Base-by-base conservation (phyloP, 78 protist species). In the Creolimax fragrantissima region DNA sequence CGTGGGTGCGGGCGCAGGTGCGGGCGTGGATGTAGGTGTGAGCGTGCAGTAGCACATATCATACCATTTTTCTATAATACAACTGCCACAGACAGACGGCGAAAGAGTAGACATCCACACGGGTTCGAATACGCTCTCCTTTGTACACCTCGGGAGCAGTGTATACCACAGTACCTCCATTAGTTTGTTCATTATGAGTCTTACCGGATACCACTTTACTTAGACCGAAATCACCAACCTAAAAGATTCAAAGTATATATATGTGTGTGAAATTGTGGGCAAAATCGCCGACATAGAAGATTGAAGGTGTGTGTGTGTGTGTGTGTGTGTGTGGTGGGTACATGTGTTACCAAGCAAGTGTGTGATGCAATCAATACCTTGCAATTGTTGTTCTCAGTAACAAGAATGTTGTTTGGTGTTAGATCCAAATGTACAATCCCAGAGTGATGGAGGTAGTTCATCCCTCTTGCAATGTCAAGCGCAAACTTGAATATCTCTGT, bases 381-480 rank as follows among this genome's bases (percentile, higher is more conserved):
- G 88, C 94, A 92, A 41, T 24, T 44, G 36, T 86, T 39, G 36
- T 74, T 44, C 2, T 32, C 88, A 41, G 92, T 44, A 3, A 92
- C 94, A 39, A 92, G 2, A 11, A 92, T 44, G 67, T 92, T 92
- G 2, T 42, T 83, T 42, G 94, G 94, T 44, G 66, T 92, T 42
- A 92, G 94, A 24, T 92, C 94, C 41, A 24, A 42, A 81, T 92
- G 94, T 24, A 92, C 88, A 41, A 92, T 88, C 32, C 94, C 92
- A 74, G 86, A 35, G 39, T 86, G 58, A 44, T 92, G 94, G 0
- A 92, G 45, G 32, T 67, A 92, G 39, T 88, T 88, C 94, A 92
- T 92, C 4, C 94, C 94, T 3, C 91, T 81, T 5, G 92, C 90
- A 66, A 92, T 58, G 84, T 92, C 94, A 2, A 88, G 2, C 6